Conservation (phyloP, 352 stramenopile genomes). For the Phytopythium oedochilum region DNA sequence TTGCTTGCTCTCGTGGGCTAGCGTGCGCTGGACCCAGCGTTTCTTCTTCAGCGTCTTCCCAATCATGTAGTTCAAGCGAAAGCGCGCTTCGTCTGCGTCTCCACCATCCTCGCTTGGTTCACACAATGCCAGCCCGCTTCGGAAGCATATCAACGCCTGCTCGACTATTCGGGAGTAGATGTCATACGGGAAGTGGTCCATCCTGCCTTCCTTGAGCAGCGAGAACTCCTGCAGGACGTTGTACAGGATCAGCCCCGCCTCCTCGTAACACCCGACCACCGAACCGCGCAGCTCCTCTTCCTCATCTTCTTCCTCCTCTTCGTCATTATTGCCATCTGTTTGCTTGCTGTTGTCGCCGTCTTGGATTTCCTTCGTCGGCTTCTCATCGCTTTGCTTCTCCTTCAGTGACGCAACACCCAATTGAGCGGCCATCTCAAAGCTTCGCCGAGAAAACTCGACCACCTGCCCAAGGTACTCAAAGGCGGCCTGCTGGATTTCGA, state of each 20-base stretch:
- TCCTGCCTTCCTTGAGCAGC: constrained; percentile 30
- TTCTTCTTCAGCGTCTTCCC: constrained; percentile 72
- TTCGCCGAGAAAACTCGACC: constrained; percentile 60
- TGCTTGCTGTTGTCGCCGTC: background rate
- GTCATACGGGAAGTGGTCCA: constrained; percentile 16
- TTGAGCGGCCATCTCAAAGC: constrained; percentile 57
- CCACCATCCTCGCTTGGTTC: constrained; percentile 10
- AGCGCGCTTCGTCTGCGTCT: constrained; percentile 44
- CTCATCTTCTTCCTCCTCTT: constrained; percentile 14
- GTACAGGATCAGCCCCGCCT: constrained; percentile 70
- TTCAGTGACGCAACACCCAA: constrained; percentile 19
- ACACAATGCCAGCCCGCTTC: constrained; percentile 27
- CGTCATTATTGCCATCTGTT: constrained; percentile 3
- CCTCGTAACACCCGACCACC: constrained; percentile 63
- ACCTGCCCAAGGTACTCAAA: constrained; percentile 39
- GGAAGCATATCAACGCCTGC: constrained; percentile 34
- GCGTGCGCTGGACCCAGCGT: constrained; percentile 21
- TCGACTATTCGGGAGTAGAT: constrained; percentile 26
- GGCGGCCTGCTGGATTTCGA: constrained; percentile 40
- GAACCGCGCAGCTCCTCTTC: constrained; percentile 25
- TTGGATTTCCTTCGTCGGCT: constrained; percentile 9
- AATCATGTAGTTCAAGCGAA: constrained; percentile 70
- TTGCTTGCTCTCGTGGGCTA: constrained; percentile 2
- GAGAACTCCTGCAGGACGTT: constrained; percentile 66
- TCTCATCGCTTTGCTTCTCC: background rate